Evolutionary conservation across 495 filamentous ascomycete species (phyloP).

Genomic region (Aspergillus avenaceus): DNA sequence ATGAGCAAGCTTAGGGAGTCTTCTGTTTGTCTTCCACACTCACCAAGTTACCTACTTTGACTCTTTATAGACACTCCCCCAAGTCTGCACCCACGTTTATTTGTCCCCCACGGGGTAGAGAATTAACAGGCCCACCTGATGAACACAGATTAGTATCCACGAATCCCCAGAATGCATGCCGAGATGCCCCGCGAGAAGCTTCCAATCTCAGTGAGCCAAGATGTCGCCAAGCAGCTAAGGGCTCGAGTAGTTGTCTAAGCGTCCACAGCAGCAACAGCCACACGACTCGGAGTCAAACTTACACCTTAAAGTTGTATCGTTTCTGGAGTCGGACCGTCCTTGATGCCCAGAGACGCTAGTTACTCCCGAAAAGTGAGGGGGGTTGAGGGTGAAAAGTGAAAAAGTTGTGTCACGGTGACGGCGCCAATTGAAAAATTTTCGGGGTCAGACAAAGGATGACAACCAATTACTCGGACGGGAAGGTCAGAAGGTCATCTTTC

Average conservation of each 20-base stretch:
- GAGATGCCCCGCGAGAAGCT: constrained; percentile 10
- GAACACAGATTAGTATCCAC: not conserved
- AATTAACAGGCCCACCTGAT: not conserved
- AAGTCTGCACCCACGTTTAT: not conserved
- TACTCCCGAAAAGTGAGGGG: not conserved
- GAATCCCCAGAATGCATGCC: not conserved
- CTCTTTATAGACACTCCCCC: not conserved
- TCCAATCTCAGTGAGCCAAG: constrained; percentile 18
- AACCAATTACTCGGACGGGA: not conserved
- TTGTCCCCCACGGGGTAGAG: constrained; percentile 4
- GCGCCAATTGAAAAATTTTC: not conserved
- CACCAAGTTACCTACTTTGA: not conserved
- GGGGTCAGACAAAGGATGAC: not conserved
- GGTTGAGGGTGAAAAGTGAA: not conserved
- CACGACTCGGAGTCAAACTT: constrained; percentile 1
- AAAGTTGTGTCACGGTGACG: not conserved
- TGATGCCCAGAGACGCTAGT: not conserved
- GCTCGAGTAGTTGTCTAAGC: constrained; percentile 11
- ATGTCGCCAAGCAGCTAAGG: constrained; percentile 16
- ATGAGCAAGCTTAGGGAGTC: no score
- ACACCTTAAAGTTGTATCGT: not conserved
- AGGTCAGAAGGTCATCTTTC: not conserved
- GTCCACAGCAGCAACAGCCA: constrained; percentile 1
- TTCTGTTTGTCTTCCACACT: not conserved
- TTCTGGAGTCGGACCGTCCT: not conserved